A percentile compares a stretch with the other conserved stretches of the same genome.
Conservation (phyloP, 2,329 filamentous ascomycete genomes). For the Paraphoma chrysanthemicola region DNA sequence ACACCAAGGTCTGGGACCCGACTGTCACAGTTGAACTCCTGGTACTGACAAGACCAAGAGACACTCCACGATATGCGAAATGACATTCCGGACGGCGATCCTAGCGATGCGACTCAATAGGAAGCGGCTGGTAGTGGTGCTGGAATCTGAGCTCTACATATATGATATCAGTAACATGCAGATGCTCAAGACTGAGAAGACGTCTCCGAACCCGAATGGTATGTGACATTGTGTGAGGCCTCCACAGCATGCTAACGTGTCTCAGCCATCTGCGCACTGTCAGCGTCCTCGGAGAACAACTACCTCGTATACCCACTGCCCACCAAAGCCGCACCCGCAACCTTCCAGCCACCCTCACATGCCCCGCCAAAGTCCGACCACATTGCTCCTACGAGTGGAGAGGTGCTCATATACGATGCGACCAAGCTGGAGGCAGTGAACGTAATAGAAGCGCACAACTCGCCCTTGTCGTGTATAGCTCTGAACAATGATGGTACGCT, state of each 20-base stretch:
- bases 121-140: conserved; percentile 88
- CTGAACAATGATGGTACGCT: conserved; percentile 92
- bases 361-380: conserved; percentile 80
- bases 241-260: conserved; percentile 17
- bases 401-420: conserved; percentile 92
- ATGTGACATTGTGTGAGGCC: conserved; percentile 30
- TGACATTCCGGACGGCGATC: conserved; percentile 97
- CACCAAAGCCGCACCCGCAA: conserved; percentile 62
- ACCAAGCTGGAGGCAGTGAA: conserved; percentile 90
- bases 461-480: conserved; percentile 87
- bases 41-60: conserved; percentile 53
- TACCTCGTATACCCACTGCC: conserved; percentile 94
- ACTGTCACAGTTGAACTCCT: not conserved
- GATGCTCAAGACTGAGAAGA: conserved; percentile 88
- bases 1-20: conserved; percentile 77
- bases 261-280: conserved; percentile 85
- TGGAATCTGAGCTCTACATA: conserved; percentile 96
- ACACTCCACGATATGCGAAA: conserved; percentile 91
- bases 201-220: conserved; percentile 87
- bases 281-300: conserved; percentile 93
- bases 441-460: conserved; percentile 92
- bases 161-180: conserved; percentile 99
- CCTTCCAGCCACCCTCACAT: conserved; percentile 72
- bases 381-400: conserved; percentile 83
- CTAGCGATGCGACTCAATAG: conserved; percentile 92